phyloP scores from a whole-genome alignment of 139 green algal genomes.

The Chlamydomonas eustigma region DNA sequence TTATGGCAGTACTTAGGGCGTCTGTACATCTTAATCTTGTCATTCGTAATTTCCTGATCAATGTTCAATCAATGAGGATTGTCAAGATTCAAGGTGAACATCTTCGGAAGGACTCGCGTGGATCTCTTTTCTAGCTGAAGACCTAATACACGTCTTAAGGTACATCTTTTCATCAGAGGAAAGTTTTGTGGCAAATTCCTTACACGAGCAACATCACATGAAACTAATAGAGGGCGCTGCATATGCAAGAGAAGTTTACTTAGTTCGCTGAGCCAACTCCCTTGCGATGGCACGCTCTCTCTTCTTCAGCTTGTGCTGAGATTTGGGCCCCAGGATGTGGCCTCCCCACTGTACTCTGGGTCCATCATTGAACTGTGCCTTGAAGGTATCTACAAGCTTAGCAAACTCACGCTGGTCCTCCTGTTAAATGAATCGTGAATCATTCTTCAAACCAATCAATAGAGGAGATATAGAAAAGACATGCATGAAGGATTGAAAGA shows the following conservation, averaged over 20 bases:
- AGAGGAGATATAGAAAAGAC: no score
- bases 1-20: no score
- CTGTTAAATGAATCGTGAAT: no score
- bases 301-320: slow-evolving; percentile 83
- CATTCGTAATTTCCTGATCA: no score
- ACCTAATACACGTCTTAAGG: no score
- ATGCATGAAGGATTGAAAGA: no score
- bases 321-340: slow-evolving; percentile 97
- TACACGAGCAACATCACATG: background rate
- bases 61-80: no score
- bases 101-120: no score
- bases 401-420: slow-evolving; percentile 97
- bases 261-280: slow-evolving; percentile 75
- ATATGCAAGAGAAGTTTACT: background rate
- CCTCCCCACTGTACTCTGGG: slow-evolving; percentile 86
- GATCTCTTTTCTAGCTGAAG: no score
- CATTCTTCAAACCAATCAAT: no score
- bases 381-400: slow-evolving; percentile 95
- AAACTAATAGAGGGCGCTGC: background rate
- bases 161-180: background rate
- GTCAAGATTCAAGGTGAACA: no score
- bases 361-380: slow-evolving; percentile 85
- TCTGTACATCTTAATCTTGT: no score
- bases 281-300: slow-evolving; percentile 76
- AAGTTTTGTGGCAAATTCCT: background rate